phyloP scores from a whole-genome alignment of 176 grass and related monocot genomes.

The Carex parvula region DNA sequence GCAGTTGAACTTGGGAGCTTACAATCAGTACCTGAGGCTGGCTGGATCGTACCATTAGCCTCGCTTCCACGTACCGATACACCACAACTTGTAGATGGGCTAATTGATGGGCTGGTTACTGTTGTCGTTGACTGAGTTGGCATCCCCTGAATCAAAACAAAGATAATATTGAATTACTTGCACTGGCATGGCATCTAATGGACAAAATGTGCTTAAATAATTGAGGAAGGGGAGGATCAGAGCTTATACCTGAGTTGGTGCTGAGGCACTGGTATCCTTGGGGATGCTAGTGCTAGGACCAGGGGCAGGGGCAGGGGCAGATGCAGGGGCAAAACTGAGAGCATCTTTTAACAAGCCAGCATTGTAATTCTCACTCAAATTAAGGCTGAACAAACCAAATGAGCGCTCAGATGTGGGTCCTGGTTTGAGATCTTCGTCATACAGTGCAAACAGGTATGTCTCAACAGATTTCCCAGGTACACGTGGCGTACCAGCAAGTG shows the following conservation, averaged over 20 bases:
- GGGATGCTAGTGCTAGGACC: slow-evolving; percentile 9
- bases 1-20: background rate
- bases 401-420: slow-evolving; percentile 75
- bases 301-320: slow-evolving; percentile 1
- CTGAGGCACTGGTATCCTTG: background rate
- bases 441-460: slow-evolving; percentile 94
- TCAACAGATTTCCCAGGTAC: slow-evolving; percentile 77
- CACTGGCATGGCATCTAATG: background rate
- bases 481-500: slow-evolving; percentile 65
- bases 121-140: background rate
- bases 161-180: background rate
- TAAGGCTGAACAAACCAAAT: slow-evolving; percentile 69
- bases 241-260: slow-evolving; percentile 25
- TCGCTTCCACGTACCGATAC: background rate
- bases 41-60: slow-evolving; percentile 15
- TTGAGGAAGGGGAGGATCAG: background rate
- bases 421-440: slow-evolving; percentile 96
- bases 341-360: slow-evolving; percentile 43
- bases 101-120: background rate
- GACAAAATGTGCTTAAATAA: background rate
- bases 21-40: slow-evolving; percentile 8
- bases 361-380: slow-evolving; percentile 77
- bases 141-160: background rate
- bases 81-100: slow-evolving; percentile 11
- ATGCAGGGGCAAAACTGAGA: slow-evolving; percentile 19